phyloP scores from a whole-genome alignment of 345 rosid genomes.

The Camelina hispida region DNA sequence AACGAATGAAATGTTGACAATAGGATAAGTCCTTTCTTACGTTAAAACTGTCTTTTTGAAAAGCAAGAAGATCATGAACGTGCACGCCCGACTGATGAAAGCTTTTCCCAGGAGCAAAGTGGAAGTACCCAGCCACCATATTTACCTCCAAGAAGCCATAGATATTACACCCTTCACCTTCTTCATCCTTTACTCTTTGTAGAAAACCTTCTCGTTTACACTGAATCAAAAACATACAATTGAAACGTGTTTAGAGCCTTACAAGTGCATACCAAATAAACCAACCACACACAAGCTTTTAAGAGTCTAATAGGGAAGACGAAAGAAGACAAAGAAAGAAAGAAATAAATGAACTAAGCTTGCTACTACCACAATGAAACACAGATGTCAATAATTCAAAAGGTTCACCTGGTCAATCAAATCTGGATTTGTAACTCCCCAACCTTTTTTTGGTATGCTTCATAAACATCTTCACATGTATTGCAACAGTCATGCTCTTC shows the following conservation, averaged over 20 bases:
- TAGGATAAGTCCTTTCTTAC: slow-evolving; percentile 50
- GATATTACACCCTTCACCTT: slow-evolving; percentile 94
- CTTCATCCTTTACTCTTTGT: slow-evolving; percentile 88
- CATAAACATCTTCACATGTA: slow-evolving; percentile 89
- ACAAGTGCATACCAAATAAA: not conserved
- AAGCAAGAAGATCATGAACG: slow-evolving; percentile 82
- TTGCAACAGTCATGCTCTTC: slow-evolving; percentile 87
- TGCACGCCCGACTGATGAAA: slow-evolving; percentile 92
- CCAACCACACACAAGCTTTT: not conserved
- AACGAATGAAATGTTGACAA: not conserved
- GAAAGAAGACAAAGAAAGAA: not conserved
- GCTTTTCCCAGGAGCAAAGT: slow-evolving; percentile 99
- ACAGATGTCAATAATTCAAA: not conserved
- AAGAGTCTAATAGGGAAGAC: not conserved
- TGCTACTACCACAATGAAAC: slow-evolving; percentile 9
- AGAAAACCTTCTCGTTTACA: slow-evolving; percentile 96
- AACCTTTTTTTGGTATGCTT: slow-evolving; percentile 95
- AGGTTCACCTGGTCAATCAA: slow-evolving; percentile 76
- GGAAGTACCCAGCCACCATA: slow-evolving; percentile 95
- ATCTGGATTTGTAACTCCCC: slow-evolving; percentile 87
- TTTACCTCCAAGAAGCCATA: slow-evolving; percentile 94
- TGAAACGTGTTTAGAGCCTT: not conserved
- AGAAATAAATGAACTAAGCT: not conserved
- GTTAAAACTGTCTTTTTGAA: slow-evolving; percentile 86
- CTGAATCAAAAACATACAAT: slow-evolving; percentile 48